A percentile compares a stretch with the other conserved stretches of the same genome.
Evolutionary conservation across 352 stramenopile genomes (phyloP).

Genomic region (Peronosclerospora sorghi): DNA sequence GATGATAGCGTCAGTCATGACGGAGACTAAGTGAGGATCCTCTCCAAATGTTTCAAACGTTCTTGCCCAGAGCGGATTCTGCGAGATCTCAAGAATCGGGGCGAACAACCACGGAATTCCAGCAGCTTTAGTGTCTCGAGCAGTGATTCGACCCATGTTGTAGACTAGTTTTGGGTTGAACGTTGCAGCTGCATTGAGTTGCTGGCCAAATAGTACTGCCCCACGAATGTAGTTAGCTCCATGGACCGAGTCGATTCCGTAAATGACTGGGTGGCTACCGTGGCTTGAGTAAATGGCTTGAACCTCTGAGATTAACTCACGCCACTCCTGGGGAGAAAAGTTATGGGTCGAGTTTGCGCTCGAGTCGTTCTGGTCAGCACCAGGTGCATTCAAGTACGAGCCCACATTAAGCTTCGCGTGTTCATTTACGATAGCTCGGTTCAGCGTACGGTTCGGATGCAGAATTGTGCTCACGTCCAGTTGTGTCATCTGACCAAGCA

Average conservation of each 20-base stretch:
- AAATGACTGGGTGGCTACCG: constrained; percentile 56
- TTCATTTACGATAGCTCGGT: constrained; percentile 43
- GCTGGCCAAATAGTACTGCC: constrained; percentile 76
- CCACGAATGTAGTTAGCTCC: constrained; percentile 80
- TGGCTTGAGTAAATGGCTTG: no score
- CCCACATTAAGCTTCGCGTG: constrained; percentile 77
- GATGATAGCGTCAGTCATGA: constrained; percentile 72
- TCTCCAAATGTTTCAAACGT: constrained; percentile 93
- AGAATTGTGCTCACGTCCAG: constrained; percentile 81
- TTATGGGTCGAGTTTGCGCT: constrained; percentile 17
- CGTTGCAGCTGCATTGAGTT: constrained; percentile 80
- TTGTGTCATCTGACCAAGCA: constrained; percentile 88
- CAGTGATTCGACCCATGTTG: constrained; percentile 60
- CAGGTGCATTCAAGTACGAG: no score
- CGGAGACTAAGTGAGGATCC: constrained; percentile 73
- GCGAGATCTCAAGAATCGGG: constrained; percentile 81
- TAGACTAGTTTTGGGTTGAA: constrained; percentile 81
- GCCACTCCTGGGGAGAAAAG: no score
- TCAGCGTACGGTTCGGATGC: constrained; percentile 45
- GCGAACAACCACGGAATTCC: constrained; percentile 88
- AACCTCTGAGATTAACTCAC: no score
- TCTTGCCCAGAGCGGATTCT: constrained; percentile 81
- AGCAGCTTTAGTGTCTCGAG: constrained; percentile 71
- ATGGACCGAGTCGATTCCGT: constrained; percentile 87
- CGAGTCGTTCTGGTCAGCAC: no score